A percentile compares a stretch with the other conserved stretches of the same genome.
Conservation (phyloP, 2,329 filamentous ascomycete genomes). For the Cordyceps tenuipes region DNA sequence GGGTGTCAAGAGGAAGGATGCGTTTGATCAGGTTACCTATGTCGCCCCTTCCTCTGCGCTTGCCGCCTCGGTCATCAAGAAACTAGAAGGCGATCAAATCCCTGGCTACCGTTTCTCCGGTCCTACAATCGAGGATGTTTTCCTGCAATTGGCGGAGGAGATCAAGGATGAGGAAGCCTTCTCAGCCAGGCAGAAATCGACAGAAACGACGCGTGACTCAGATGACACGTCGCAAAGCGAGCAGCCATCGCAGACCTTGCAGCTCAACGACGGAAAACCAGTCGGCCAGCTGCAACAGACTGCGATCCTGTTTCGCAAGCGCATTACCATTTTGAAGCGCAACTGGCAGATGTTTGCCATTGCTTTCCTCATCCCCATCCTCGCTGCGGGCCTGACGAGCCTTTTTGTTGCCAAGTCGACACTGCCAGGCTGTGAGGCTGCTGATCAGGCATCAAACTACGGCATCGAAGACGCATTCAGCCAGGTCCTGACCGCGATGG, state of each 20-base stretch:
- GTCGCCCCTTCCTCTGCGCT: constrained; percentile 59
- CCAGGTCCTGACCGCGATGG: constrained; percentile 21
- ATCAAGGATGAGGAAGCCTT: constrained; percentile 46
- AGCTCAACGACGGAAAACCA: constrained; percentile 58
- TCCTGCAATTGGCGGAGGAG: constrained; percentile 78
- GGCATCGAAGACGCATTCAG: constrained; percentile 31
- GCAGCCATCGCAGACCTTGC: constrained; percentile 30
- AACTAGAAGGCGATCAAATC: constrained; percentile 58
- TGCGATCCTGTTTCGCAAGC: constrained; percentile 67
- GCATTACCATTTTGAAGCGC: constrained; percentile 65
- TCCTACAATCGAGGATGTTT: constrained; percentile 88
- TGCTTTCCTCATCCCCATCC: constrained; percentile 68
- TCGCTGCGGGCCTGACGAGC: constrained; percentile 70
- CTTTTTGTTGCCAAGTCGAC: constrained; percentile 58
- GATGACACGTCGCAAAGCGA: constrained; percentile 17
- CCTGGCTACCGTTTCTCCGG: constrained; percentile 78
- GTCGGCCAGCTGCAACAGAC: constrained; percentile 65
- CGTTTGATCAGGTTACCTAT: constrained; percentile 67
- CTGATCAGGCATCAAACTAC: constrained; percentile 35
- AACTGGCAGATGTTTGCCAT: constrained; percentile 71
- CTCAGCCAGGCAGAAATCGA: constrained; percentile 15
- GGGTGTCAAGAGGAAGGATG: constrained; percentile 47
- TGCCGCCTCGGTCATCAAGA: constrained; percentile 62
- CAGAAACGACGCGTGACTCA: constrained; percentile 16
- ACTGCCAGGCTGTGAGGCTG: constrained; percentile 43